phyloP scores from a whole-genome alignment of 2,329 filamentous ascomycete genomes.

The Colletotrichum lentis region DNA sequence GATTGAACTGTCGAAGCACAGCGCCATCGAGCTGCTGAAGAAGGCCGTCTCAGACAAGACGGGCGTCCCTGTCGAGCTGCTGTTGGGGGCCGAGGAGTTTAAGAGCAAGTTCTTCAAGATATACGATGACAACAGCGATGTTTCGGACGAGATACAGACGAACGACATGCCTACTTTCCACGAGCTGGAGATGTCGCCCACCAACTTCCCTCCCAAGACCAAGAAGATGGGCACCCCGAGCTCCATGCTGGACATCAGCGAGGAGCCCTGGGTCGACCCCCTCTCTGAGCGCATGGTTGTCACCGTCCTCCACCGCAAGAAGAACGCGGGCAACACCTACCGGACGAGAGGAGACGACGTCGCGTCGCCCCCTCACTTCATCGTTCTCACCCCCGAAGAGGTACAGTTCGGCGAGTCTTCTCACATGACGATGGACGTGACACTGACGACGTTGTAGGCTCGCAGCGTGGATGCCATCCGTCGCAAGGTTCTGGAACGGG shows the following conservation, averaged over 20 bases:
- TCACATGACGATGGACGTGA: not conserved
- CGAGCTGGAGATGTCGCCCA: conserved; percentile 81
- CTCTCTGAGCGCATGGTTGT: conserved; percentile 74
- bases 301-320: conserved; percentile 70
- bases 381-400: conserved; percentile 79
- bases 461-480: conserved; percentile 73
- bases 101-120: conserved; percentile 86
- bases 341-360: conserved; percentile 42
- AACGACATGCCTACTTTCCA: conserved; percentile 75
- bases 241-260: conserved; percentile 61
- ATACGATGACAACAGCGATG: conserved; percentile 72
- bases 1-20: conserved; percentile 82
- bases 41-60: conserved; percentile 73
- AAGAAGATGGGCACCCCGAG: conserved; percentile 52
- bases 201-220: conserved; percentile 73
- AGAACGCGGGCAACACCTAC: conserved; percentile 13
- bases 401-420: conserved; percentile 55
- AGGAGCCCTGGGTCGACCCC: conserved; percentile 55
- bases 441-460: conserved; percentile 48
- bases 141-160: conserved; percentile 74
- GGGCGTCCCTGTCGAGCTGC: conserved; percentile 67
- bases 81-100: conserved; percentile 87
- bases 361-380: conserved; percentile 69
- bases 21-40: conserved; percentile 73
- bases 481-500: conserved; percentile 79